These are phyloP conservation scores for Sphagnum magellanicum DNA, from an alignment of 228 moss, liverwort and hornwort species.

Conservation along the genomic window DNA sequence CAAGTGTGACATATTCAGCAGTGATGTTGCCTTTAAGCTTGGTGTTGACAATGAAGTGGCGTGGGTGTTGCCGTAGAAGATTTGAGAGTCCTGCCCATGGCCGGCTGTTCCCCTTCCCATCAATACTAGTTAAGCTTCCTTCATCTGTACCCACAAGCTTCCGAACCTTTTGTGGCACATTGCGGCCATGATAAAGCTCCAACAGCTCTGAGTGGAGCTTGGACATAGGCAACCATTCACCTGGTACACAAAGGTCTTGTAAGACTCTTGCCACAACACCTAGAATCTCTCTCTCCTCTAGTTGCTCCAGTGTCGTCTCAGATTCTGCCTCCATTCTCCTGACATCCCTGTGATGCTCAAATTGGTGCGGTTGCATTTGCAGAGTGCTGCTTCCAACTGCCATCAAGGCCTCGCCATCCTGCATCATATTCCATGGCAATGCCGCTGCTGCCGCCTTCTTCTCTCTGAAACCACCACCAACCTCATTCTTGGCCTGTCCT, in stretches of 20 bases:
- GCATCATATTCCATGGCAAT: conserved; percentile 40
- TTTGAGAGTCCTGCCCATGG: conserved; percentile 82
- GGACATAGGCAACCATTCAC: conserved; percentile 97
- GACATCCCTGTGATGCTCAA: conserved; percentile 31
- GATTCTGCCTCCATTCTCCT: conserved; percentile 53
- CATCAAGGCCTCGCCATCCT: conserved; percentile 52
- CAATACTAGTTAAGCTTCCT: conserved; percentile 34
- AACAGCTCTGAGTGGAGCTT: conserved; percentile 73
- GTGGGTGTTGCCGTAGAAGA: conserved; percentile 59
- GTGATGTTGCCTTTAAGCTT: conserved; percentile 98
- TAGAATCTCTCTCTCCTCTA: conserved; percentile 75
- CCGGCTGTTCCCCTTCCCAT: conserved; percentile 57
- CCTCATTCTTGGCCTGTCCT: conserved; percentile 52
- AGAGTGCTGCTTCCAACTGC: conserved; percentile 46
- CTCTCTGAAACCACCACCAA: conserved; percentile 26
- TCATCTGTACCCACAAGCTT: conserved; percentile 72
- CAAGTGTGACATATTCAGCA: conserved; percentile 79
- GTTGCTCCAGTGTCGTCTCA: conserved; percentile 34
- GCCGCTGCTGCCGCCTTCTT: conserved; percentile 36
- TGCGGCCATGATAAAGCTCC: conserved; percentile 25
- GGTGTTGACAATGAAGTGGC: conserved; percentile 88
- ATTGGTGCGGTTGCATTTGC: not conserved
- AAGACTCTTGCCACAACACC: conserved; percentile 66
- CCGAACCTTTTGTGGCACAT: conserved; percentile 59
- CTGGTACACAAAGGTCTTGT: conserved; percentile 65